Evolutionary conservation across 495 filamentous ascomycete species (phyloP).

Genomic region (Ramalina intermedia): DNA sequence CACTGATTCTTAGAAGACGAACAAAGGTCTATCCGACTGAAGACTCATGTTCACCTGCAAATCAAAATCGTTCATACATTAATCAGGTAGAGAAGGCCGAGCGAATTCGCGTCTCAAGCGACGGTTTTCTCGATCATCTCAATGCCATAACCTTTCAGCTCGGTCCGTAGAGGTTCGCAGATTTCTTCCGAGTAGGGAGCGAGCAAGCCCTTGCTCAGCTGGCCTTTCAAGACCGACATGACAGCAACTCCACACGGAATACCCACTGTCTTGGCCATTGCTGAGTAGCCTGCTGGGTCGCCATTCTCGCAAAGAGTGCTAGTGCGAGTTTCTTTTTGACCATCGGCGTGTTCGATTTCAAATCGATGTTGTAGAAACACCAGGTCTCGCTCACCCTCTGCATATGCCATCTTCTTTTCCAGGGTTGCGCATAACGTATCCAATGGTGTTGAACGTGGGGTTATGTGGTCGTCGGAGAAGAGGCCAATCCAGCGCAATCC

Average conservation of each 20-base stretch:
- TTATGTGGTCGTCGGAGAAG: constrained; percentile 64
- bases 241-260: constrained; percentile 46
- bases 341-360: constrained; percentile 71
- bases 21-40: too few species aligned
- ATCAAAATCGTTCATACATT: too few species aligned
- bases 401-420: constrained; percentile 86
- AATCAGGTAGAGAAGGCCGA: too few species aligned
- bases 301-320: constrained; percentile 82
- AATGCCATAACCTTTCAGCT: constrained; percentile 37
- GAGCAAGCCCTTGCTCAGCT: constrained; percentile 61
- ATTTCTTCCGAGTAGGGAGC: constrained; percentile 69
- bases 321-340: constrained; percentile 56
- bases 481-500: constrained; percentile 79
- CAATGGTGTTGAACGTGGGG: constrained; percentile 61
- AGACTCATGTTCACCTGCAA: too few species aligned
- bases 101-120: neutral
- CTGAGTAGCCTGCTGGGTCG: constrained; percentile 60
- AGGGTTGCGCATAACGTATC: constrained; percentile 84
- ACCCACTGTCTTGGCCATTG: constrained; percentile 80
- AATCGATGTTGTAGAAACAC: constrained; percentile 90
- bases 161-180: constrained; percentile 48
- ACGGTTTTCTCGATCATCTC: constrained; percentile 1
- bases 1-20: too few species aligned
- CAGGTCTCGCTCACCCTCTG: constrained; percentile 68
- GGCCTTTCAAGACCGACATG: constrained; percentile 73